Base-by-base conservation (phyloP, 306 rosid species). In the Biancaea sappan region DNA sequence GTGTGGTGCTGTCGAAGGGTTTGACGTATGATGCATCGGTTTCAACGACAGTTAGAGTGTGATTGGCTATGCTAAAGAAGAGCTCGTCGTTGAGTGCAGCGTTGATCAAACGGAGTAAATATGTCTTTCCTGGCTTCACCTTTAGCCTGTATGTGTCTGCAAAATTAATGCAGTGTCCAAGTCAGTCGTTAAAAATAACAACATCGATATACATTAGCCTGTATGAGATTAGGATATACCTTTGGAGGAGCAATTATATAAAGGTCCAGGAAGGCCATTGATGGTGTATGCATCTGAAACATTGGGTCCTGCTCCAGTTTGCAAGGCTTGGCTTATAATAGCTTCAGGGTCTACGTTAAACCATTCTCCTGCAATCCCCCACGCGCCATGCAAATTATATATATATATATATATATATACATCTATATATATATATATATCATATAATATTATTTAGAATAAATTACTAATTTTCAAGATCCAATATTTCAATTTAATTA, bases 81-180 rank as follows among this genome's bases (percentile, higher is more conserved):
- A 92, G 92, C 61, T 92, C 98, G 21, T 92, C 92, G 77, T 92
- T 88, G 73, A 92, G 98, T 71, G 96, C 98, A 77, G 94, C 98
- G 51, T 92, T 92, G 89, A 92, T 84, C 25, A 92, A 4, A 1
- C 98, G 86, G 8, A 92, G 89, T 6, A 85, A 82, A 72, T 92
- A 92, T 8, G 92, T 90, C 69, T 90, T 90, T 13, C 87, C 94
- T n/a, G 93, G 78, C 84, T 84, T 86, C 60, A 93, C 96, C 71
- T 79, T 90, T n/a, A 93, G 76, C 80, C 40, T 90, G 66, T 80
- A 93, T 72, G 87, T 89, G 64, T 93, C 98, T 89, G 74, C 78
- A 60, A 1, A 0, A 4, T 71, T n/a, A n/a, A n/a, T n/a, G n/a
- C n/a, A n/a, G n/a, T n/a, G n/a, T n/a, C n/a, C n/a, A n/a, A n/a